Conservation (phyloP, 2,329 filamentous ascomycete genomes). For the Aciculosporium take region DNA sequence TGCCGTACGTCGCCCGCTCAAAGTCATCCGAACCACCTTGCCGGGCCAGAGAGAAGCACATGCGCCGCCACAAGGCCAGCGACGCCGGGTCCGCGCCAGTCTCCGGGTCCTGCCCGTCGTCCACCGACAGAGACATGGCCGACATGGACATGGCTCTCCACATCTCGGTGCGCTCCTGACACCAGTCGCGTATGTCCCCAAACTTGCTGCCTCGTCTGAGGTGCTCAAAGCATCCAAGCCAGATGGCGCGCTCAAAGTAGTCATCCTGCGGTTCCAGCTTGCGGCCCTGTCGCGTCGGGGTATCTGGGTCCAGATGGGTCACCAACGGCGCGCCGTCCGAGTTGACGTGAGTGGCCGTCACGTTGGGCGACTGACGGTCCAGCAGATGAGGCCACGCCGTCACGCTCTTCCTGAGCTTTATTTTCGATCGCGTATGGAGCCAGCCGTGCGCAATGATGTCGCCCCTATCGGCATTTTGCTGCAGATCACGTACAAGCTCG, state of each 20-base stretch:
- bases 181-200: constrained; percentile 70
- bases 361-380: constrained; percentile 45
- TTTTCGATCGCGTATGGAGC: constrained; percentile 78
- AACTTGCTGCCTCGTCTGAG: constrained; percentile 68
- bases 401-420: constrained; percentile 80
- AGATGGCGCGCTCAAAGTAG: constrained; percentile 79
- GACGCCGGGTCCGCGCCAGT: constrained; percentile 26
- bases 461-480: constrained; percentile 61
- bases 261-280: constrained; percentile 70
- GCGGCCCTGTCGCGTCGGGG: constrained; percentile 62
- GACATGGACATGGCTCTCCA: constrained; percentile 82
- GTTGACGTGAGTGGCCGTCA: constrained; percentile 41
- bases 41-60: constrained; percentile 58
- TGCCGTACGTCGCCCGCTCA: constrained; percentile 78
- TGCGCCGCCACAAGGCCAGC: constrained; percentile 58
- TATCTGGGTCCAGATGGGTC: constrained; percentile 86
- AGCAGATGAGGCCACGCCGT: constrained; percentile 51
- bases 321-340: constrained; percentile 52
- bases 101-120: constrained; percentile 23
- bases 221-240: constrained; percentile 90
- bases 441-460: constrained; percentile 79
- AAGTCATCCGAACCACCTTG: constrained; percentile 59
- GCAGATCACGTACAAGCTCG: constrained; percentile 59
- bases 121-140: constrained; percentile 45
- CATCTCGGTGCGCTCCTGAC: constrained; percentile 66